A percentile compares a stretch with the other conserved stretches of the same genome.
Evolutionary conservation across 2,329 filamentous ascomycete species (phyloP).

Genomic region (Neocatenulostroma microsporum): DNA sequence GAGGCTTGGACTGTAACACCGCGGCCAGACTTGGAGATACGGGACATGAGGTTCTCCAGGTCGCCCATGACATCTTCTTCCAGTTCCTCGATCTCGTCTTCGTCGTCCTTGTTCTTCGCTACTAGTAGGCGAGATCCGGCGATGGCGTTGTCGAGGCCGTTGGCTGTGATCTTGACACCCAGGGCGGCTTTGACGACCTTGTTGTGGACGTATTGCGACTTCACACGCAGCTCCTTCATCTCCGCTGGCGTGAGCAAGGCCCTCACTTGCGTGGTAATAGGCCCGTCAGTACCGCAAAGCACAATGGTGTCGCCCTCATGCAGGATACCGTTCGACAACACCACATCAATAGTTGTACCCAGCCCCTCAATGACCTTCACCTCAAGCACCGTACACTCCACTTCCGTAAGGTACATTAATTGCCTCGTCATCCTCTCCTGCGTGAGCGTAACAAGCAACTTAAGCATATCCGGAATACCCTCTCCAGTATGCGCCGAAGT

Average conservation of each 20-base stretch:
- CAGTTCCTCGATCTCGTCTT: conserved; percentile 65
- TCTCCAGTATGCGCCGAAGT: conserved; percentile 98
- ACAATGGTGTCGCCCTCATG: conserved; percentile 92
- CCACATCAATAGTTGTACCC: conserved; percentile 96
- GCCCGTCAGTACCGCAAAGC: conserved; percentile 90
- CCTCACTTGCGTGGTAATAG: conserved; percentile 90
- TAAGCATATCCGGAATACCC: conserved; percentile 97
- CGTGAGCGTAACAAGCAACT: conserved; percentile 82
- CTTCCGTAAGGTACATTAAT: conserved; percentile 96
- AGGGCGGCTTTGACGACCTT: conserved; percentile 98
- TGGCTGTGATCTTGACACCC: conserved; percentile 97
- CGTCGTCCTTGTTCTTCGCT: conserved; percentile 88
- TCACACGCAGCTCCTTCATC: conserved; percentile 88
- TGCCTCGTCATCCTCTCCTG: conserved; percentile 97
- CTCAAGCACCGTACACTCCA: conserved; percentile 95
- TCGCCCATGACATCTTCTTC: conserved; percentile 95
- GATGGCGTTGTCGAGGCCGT: conserved; percentile 91
- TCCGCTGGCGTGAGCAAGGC: conserved; percentile 88
- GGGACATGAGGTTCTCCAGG: conserved; percentile 80
- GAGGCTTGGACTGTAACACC: conserved; percentile 97
- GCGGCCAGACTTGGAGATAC: conserved; percentile 83
- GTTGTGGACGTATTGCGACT: conserved; percentile 96
- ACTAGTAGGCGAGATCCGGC: conserved; percentile 92
- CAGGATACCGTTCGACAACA: conserved; percentile 90
- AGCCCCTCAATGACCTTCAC: conserved; percentile 99